Evolutionary conservation across 108 stramenopile species (phyloP), one percentile per base, ranked within the genome.

Genomic region (Nitzschia sp.): DNA sequence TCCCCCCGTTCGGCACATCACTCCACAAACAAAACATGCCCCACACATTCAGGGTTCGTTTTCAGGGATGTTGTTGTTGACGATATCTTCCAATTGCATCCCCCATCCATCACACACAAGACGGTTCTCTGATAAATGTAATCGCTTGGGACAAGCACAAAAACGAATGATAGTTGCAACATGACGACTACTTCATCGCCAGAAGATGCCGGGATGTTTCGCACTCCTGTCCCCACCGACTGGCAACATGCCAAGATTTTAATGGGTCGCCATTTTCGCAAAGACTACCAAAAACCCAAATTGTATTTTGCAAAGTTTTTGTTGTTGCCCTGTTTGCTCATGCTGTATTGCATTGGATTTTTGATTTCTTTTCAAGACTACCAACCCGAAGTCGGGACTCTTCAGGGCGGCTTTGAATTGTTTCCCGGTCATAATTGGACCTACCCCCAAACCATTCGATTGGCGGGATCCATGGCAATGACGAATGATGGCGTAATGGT

Each of bases 271-370:
- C 63, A 38, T 35, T 45, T 70, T 36, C 51, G 46, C 1, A 70
- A 71, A 55, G 75, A 76, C 42, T n/a, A 18, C 3, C 70, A 76
- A 46, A 71, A 54, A n/a, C 70, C 63, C 6, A 18, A 24, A 28
- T 38, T 70, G 18, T 76, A 67, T 25, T 36, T 31, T 26, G 59
- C 62, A 21, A 76, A 71, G 54, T 55, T 71, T 25, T 3, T 76
- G 21, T 42, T 61, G 23, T 23, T 55, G 18, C 70, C 75, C 4
- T 17, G 38, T 1, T 4, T 76, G 54, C 55, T 76, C 1, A 76
- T 76, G 75, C 70, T 76, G 8, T 76, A 76, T 53, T 69, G 67
- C 2, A 55, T 76, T 21, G 75, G 75, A 13, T 62, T 76, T 38
- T 65, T 64, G n/a, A 21, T 76, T 1, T 24, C 38, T 59, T 65